Evolutionary conservation across 2,329 filamentous ascomycete species (phyloP), one percentile per base, ranked within the genome.

Genomic region (Ascocoryne sarcoides): DNA sequence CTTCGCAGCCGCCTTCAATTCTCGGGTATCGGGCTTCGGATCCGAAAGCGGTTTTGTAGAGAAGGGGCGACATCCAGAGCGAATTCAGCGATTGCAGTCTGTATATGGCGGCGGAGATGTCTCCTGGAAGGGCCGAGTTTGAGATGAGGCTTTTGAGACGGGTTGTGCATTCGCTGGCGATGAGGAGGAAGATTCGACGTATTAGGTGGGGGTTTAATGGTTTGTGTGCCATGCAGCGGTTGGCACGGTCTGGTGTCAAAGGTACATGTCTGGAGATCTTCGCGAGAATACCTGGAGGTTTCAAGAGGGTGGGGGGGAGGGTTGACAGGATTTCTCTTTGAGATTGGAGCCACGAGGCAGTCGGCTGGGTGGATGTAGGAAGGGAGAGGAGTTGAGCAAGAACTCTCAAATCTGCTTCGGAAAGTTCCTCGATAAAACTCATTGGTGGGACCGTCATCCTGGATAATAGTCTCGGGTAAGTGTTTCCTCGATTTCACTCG

Each of bases 1-100:
- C 73, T 49, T 74, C 67, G 46, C 74, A 78, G 10, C 60, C 57
- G 5, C 54, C 60, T 20, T 46, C 41, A 3, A 68, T 55, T 9
- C 45, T 36, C 5, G 45, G 50, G 26, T 61, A 51, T 34, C 46
- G 49, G 19, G 38, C 37, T 1, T 62, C 51, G n/a, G 62, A 57
- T 1, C 55, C 55, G 45, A 63, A 69, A 3, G 59, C 46, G 10
- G 51, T 31, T 14, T 50, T 44, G 43, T 69, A 71, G 2, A 62
- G 48, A 0, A 52, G 37, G 1, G 55, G 49, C 1, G 55, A 49
- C 12, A 69, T 60, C 64, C 67, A 58, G 20, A 54, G 43, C 26
- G 40, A 43, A 17, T 55, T 56, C n/a, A 56, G 15, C 4, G 12
- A 34, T 12, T 52, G 48, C n/a, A 52, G 31, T 14, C 55, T 37